Evolutionary conservation across 768 basidiomycete species (phyloP).

Genomic region (Agrocybe pediades): DNA sequence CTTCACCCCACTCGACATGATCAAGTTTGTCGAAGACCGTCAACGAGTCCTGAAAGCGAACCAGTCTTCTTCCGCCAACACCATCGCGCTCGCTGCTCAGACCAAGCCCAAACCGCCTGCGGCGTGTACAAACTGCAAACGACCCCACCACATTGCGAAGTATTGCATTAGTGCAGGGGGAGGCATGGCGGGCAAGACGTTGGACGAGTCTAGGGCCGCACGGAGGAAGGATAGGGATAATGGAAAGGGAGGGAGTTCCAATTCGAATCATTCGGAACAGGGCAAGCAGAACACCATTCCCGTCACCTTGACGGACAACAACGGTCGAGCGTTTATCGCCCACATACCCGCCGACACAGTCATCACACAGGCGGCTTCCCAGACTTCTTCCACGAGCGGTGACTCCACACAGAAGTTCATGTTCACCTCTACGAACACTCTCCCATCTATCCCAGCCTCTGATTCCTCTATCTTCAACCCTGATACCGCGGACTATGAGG

Average conservation of each 20-base stretch:
- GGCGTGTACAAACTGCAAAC: conserved; percentile 17
- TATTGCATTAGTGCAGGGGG: conserved; percentile 25
- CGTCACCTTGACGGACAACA: neutral
- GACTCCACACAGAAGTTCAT: no score
- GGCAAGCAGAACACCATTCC: neutral
- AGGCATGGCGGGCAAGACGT: conserved; percentile 29
- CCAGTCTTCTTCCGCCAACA: neutral
- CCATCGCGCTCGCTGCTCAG: neutral
- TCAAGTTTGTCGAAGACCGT: neutral
- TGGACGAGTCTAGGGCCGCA: conserved; percentile 17
- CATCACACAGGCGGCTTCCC: neutral
- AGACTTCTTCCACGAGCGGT: no score
- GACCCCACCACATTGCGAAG: conserved; percentile 6
- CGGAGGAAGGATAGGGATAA: neutral
- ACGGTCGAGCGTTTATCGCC: conserved; percentile 1
- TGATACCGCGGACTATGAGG: neutral
- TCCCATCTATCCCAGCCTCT: no score
- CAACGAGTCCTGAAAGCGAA: neutral
- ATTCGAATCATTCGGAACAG: neutral
- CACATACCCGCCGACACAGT: neutral
- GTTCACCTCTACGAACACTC: no score
- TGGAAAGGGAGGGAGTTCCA: neutral
- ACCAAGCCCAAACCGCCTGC: neutral
- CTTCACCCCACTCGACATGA: conserved; percentile 3
- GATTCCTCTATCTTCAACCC: neutral